Conservation (phyloP, 2,329 filamentous ascomycete genomes). For the Aciculosporium take region DNA sequence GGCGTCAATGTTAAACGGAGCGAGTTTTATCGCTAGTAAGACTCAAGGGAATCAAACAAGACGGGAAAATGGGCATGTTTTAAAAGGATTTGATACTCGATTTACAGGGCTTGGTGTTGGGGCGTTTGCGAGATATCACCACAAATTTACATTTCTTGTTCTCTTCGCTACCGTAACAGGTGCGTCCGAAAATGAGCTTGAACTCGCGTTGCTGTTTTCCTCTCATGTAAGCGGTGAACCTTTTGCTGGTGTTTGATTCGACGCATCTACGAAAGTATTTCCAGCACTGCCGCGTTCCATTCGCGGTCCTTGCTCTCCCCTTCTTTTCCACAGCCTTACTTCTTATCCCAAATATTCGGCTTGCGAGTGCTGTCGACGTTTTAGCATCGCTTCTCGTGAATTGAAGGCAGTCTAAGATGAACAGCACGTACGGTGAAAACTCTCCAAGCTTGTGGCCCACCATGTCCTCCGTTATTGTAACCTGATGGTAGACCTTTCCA, state of each 20-base stretch:
- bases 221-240: neutral
- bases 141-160: neutral
- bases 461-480: slow-evolving; percentile 87
- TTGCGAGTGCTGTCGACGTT: slow-evolving; percentile 37
- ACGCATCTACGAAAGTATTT: neutral
- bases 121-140: neutral
- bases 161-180: neutral
- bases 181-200: neutral
- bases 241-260: neutral
- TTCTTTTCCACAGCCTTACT: slow-evolving; percentile 11
- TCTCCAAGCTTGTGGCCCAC: slow-evolving; percentile 90
- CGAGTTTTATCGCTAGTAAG: slow-evolving; percentile 71
- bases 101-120: neutral
- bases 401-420: neutral
- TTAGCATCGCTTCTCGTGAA: neutral
- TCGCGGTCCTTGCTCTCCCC: slow-evolving; percentile 6
- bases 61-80: neutral
- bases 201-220: neutral
- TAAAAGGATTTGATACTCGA: neutral
- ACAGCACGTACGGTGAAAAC: slow-evolving; percentile 61
- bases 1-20: slow-evolving; percentile 94
- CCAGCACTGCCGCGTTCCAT: slow-evolving; percentile 1
- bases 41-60: too few species aligned
- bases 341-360: slow-evolving; percentile 39
- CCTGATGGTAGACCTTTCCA: slow-evolving; percentile 71